Evolutionary conservation across 2,329 filamentous ascomycete genomes (phyloP), one percentile per base, ranked within the genome.

Genomic region (Mariannaea sp.): DNA sequence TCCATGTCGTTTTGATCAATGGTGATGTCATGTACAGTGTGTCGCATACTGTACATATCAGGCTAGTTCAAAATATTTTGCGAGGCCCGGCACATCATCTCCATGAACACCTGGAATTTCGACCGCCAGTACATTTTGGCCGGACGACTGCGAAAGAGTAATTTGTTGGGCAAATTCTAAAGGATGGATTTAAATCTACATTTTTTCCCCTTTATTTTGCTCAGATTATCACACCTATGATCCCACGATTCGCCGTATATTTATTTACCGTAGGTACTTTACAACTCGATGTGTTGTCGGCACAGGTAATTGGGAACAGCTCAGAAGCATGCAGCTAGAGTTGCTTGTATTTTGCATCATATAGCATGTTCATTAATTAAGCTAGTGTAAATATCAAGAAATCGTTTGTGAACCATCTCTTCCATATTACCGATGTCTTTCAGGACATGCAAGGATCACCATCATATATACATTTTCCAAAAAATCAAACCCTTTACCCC

Each of bases 391-490:
- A 19, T 24, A 19, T 40, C n/a, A 40, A 40, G 5, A 40, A 2
- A 39, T 30, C 5, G 17, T 4, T 17, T 13, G 2, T n/a, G 26
- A 48, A 49, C 47, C 36, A 27, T 41, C 36, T 41, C 55, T 50
- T 45, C 55, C 40, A 17, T 47, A 64, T 64, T 62, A 57, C 53
- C 49, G 45, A 61, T 49, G 48, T 29, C 38, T 53, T 50, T 55
- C 36, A 49, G 61, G 35, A 55, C 62, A 43, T 55, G 36, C 12
- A 26, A 46, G 52, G 48, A 55, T 45, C 56, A 58, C 59, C 63
- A 35, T 49, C 44, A 41, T 53, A 58, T 57, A 52, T 62, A 63
- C 56, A 63, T 38, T 36, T 45, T 44, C 51, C 52, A 50, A 62
- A 58, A 48, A 24, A n/a, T n/a, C n/a, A n/a, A n/a, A n/a, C n/a